Percentiles rank a stretch among this genome's conserved stretches.
Evolutionary conservation across 148 eudicot species (phyloP).

Genomic region (Rhododendron molle): DNA sequence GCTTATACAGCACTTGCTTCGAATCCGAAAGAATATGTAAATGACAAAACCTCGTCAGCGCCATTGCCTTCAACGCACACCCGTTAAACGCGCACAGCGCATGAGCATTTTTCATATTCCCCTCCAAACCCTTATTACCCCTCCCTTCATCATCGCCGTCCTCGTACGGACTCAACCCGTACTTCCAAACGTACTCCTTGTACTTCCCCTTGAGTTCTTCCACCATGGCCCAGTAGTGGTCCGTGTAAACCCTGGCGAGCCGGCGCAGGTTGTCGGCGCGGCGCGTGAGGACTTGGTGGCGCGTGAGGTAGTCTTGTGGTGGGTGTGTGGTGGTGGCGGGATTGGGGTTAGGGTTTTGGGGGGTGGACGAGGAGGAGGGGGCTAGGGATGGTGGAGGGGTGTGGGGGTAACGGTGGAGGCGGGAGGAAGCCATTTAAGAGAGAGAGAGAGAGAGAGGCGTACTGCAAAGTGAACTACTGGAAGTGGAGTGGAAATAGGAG

Average conservation of each 20-base stretch:
- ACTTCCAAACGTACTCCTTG: slow-evolving; percentile 16
- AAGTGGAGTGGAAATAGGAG: no score
- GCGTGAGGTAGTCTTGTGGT: slow-evolving; percentile 29
- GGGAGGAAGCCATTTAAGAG: no score
- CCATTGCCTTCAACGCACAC: slow-evolving; percentile 58
- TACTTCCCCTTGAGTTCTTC: slow-evolving; percentile 25
- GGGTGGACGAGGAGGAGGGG: neutral
- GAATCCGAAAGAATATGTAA: slow-evolving; percentile 53
- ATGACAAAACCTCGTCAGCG: slow-evolving; percentile 46
- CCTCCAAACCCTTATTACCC: slow-evolving; percentile 12
- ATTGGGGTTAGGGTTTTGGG: neutral
- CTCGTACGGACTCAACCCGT: slow-evolving; percentile 36
- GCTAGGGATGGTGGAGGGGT: neutral
- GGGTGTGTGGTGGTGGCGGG: slow-evolving; percentile 4
- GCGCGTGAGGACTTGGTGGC: slow-evolving; percentile 38
- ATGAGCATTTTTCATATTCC: neutral
- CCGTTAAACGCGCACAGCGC: slow-evolving; percentile 33
- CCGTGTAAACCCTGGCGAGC: slow-evolving; percentile 35
- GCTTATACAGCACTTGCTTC: slow-evolving; percentile 50
- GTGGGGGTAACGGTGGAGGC: no score
- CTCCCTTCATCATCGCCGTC: slow-evolving; percentile 14
- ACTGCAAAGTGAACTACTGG: no score
- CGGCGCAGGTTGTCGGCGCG: slow-evolving; percentile 25
- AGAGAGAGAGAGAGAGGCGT: no score
- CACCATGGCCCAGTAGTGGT: slow-evolving; percentile 53